A percentile compares a stretch with the other conserved stretches of the same genome.
Conservation (phyloP, 805 yeast species). For the Teunomyces stri region DNA sequence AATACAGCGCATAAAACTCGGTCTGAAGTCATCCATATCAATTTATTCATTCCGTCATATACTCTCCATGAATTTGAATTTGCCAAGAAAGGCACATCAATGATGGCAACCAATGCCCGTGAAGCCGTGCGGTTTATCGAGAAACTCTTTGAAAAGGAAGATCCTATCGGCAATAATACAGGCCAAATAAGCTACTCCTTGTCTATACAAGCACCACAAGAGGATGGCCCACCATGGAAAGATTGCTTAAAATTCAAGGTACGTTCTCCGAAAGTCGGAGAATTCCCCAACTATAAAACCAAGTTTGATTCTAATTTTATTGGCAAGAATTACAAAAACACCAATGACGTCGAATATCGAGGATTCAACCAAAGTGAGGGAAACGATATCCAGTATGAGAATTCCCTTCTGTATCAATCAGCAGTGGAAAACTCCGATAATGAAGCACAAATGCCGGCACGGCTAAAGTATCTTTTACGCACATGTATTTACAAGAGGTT, state of each 20-base stretch:
- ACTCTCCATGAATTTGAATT: constrained; percentile 24
- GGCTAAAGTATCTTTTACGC: constrained; percentile 54
- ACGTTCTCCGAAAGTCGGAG: constrained; percentile 46
- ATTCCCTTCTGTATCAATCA: constrained; percentile 21
- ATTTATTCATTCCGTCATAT: constrained; percentile 52
- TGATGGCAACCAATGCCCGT: constrained; percentile 62
- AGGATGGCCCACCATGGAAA: constrained; percentile 51
- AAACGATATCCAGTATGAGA: constrained; percentile 30
- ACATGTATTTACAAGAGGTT: constrained; percentile 56
- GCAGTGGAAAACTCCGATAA: constrained; percentile 24
- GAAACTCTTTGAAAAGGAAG: constrained; percentile 28
- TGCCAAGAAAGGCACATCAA: constrained; percentile 43
- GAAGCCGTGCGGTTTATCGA: constrained; percentile 66
- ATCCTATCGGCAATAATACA: constrained; percentile 6
- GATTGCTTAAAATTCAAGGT: constrained; percentile 44
- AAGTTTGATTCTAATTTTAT: constrained; percentile 28
- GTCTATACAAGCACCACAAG: constrained; percentile 39
- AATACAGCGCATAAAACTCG: constrained; percentile 16
- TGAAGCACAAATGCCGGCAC: constrained; percentile 48
- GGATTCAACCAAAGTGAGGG: constrained; percentile 7
- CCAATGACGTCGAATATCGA: constrained; percentile 6
- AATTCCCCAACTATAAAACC: constrained; percentile 47
- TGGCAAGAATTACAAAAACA: constrained; percentile 10
- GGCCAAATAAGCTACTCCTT: constrained; percentile 21
- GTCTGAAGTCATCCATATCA: constrained; percentile 23